These are phyloP conservation scores for Tylopilus felleus DNA, from an alignment of 768 basidiomycete genomes.

Conservation along the genomic window DNA sequence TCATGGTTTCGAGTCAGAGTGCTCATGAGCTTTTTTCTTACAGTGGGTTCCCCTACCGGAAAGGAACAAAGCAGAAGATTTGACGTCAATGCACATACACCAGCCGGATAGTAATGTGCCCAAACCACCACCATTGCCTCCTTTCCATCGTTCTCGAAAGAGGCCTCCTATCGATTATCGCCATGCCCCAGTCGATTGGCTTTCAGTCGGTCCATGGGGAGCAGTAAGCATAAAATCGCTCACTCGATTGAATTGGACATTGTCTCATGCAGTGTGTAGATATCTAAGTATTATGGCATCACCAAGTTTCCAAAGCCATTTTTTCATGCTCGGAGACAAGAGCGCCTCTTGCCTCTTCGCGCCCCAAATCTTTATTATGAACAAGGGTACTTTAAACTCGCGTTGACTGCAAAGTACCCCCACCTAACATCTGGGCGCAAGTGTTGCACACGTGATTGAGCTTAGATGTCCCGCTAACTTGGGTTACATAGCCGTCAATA, in stretches of 20 bases:
- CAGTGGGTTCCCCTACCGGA: conserved; percentile 28
- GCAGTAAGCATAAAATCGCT: conserved; percentile 11
- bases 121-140: conserved; percentile 1
- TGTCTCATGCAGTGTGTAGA: conserved; percentile 8
- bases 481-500: conserved; percentile 44
- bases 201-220: conserved; percentile 18
- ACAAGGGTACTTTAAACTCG: conserved; percentile 25
- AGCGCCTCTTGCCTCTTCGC: conserved; percentile 17
- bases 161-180: conserved; percentile 18
- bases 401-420: conserved; percentile 35
- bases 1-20: not conserved
- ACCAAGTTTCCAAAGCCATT: conserved; percentile 24
- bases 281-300: conserved; percentile 8
- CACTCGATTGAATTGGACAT: not conserved
- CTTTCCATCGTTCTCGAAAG: conserved; percentile 14
- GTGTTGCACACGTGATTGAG: not conserved
- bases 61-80: conserved; percentile 32
- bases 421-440: conserved; percentile 44
- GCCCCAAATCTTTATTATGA: conserved; percentile 25
- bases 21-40: conserved; percentile 4
- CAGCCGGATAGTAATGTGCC: not conserved
- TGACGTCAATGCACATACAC: conserved; percentile 14
- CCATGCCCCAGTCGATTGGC: conserved; percentile 20
- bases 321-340: conserved; percentile 21
- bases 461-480: conserved; percentile 1